These are phyloP conservation scores for Crithidia sp. DNA, from an alignment of 208 protist genomes.

Conservation along the genomic window DNA sequence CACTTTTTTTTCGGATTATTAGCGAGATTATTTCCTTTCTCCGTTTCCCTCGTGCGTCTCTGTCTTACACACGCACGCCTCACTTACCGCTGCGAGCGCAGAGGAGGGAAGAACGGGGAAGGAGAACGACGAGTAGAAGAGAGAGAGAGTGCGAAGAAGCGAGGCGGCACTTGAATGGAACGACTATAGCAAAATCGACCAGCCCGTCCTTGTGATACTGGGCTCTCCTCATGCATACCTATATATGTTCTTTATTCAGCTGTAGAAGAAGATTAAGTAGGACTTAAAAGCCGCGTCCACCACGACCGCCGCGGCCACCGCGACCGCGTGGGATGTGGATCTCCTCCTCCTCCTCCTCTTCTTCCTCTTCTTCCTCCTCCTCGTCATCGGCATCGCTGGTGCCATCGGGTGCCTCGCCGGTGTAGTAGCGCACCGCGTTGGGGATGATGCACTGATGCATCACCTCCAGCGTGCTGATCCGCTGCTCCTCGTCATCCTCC, in stretches of 20 bases:
- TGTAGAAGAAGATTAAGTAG: no score
- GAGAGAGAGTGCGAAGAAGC: no score
- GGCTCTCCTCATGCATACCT: no score
- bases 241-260: no score
- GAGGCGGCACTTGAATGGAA: no score
- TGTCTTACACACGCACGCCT: no score
- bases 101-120: no score
- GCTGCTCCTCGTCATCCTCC: constrained; percentile 58
- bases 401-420: constrained; percentile 85
- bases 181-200: no score
- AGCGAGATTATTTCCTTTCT: constrained; percentile 1
- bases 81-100: no score
- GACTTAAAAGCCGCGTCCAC: constrained; percentile 37
- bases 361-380: constrained; percentile 82
- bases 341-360: constrained; percentile 51
- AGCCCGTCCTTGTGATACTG: no score
- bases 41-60: neutral
- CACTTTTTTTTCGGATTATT: neutral
- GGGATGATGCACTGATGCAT: constrained; percentile 80
- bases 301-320: constrained; percentile 33
- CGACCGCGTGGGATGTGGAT: constrained; percentile 44
- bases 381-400: constrained; percentile 69
- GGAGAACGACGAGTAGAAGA: no score
- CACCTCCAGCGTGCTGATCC: constrained; percentile 49
- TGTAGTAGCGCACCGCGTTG: constrained; percentile 84